phyloP scores from a whole-genome alignment of 2,329 filamentous ascomycete species.

The Botrytis fragariae region DNA sequence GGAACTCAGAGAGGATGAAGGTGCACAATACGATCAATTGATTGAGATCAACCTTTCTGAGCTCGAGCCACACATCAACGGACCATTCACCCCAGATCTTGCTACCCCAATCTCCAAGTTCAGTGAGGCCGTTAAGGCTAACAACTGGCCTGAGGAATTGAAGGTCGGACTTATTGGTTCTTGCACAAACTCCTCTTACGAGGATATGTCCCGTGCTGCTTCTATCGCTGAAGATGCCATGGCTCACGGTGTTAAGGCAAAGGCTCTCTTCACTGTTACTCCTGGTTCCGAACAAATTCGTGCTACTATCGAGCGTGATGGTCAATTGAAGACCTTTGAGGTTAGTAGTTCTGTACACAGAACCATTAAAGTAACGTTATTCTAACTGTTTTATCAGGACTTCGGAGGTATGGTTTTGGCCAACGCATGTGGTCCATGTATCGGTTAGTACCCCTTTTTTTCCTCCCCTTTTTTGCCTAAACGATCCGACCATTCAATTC shows the following conservation, averaged over 20 bases:
- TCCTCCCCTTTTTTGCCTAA: neutral
- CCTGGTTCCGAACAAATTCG: conserved; percentile 97
- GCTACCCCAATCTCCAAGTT: conserved; percentile 98
- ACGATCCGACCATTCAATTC: neutral
- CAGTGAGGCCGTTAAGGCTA: conserved; percentile 87
- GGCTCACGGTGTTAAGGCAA: conserved; percentile 89
- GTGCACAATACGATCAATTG: conserved; percentile 90
- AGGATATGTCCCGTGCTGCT: conserved; percentile 91
- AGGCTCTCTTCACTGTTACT: conserved; percentile 90
- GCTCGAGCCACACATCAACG: conserved; percentile 98
- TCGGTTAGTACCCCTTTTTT: conserved; percentile 50
- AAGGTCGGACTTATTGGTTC: conserved; percentile 97
- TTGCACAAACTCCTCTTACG: conserved; percentile 87
- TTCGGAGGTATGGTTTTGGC: conserved; percentile 93
- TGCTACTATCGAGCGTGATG: conserved; percentile 77
- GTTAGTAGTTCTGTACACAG: neutral
- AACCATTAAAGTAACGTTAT: neutral
- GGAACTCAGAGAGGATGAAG: conserved; percentile 83
- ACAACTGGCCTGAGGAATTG: conserved; percentile 93
- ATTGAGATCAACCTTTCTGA: conserved; percentile 94
- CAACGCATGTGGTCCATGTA: conserved; percentile 91
- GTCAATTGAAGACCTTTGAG: conserved; percentile 90
- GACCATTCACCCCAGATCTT: conserved; percentile 97
- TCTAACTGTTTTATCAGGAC: conserved; percentile 45
- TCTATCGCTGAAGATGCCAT: conserved; percentile 90